Percentiles rank a stretch among this genome's conserved stretches.
phyloP scores from a whole-genome alignment of 2,329 filamentous ascomycete species.

The Neonectria ditissima region DNA sequence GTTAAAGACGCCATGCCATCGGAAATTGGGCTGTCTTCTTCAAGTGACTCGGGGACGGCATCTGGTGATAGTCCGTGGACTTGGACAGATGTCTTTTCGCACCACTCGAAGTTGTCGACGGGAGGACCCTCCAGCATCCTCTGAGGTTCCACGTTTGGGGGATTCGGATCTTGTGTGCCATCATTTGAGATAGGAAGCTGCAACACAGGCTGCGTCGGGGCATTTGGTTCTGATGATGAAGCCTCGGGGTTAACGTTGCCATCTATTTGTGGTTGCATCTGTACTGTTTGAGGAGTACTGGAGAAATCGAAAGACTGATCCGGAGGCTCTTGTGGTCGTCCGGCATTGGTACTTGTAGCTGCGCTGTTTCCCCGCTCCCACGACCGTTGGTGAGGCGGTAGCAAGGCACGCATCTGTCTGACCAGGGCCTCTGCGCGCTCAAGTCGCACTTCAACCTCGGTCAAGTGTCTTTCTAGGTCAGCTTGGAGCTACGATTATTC shows the following conservation, averaged over 20 bases:
- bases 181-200: background rate
- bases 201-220: background rate
- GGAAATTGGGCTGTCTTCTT: constrained; percentile 46
- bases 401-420: constrained; percentile 45
- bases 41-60: constrained; percentile 24
- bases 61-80: constrained; percentile 44
- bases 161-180: constrained; percentile 13
- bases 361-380: constrained; percentile 22
- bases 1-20: constrained; percentile 55
- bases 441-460: constrained; percentile 57
- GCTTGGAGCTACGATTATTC: background rate
- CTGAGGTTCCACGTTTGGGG: constrained; percentile 32
- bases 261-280: background rate
- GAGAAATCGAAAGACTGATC: constrained; percentile 34
- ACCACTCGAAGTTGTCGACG: constrained; percentile 53
- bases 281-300: background rate
- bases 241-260: background rate
- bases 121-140: constrained; percentile 49
- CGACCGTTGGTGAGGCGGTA: constrained; percentile 43
- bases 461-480: constrained; percentile 51
- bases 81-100: constrained; percentile 47
- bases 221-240: background rate
- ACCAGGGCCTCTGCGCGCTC: constrained; percentile 50
- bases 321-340: background rate
- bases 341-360: background rate